Evolutionary conservation across 164 flowering plant genomes (phyloP).

Genomic region (Dillenia suffruticosa): DNA sequence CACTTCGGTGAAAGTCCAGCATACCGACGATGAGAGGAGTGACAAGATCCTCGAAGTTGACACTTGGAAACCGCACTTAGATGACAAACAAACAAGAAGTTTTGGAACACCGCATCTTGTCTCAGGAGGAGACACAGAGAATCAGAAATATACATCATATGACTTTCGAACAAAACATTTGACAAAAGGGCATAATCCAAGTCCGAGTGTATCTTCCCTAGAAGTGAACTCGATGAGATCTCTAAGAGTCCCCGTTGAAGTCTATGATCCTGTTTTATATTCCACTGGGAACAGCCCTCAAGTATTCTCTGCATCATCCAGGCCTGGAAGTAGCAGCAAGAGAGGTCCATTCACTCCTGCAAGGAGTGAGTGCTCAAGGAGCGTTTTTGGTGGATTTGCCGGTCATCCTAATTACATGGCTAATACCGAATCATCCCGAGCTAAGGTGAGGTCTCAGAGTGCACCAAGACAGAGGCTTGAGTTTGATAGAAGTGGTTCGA

Average conservation of each 20-base stretch:
- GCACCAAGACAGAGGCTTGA: conserved; percentile 78
- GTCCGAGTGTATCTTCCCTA: conserved; percentile 31
- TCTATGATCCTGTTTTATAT: conserved; percentile 23
- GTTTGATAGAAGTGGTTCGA: conserved; percentile 38
- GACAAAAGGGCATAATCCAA: conserved; percentile 31
- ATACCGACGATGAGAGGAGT: conserved; percentile 42
- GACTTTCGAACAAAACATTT: conserved; percentile 46
- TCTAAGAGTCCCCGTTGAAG: conserved; percentile 21
- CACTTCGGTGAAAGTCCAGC: conserved; percentile 12
- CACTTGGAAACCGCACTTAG: conserved; percentile 59
- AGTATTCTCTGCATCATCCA: conserved; percentile 39
- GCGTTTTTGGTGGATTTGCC: conserved; percentile 34
- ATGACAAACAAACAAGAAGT: conserved; percentile 20
- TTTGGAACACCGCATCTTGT: conserved; percentile 20
- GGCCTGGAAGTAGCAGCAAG: conserved; percentile 35
- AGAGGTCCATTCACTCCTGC: conserved; percentile 51
- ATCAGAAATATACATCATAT: conserved; percentile 25
- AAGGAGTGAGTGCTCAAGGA: conserved; percentile 51
- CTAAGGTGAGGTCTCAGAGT: conserved; percentile 76
- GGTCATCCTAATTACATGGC: conserved; percentile 81
- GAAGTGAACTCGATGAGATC: conserved; percentile 39
- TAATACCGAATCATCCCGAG: conserved; percentile 71
- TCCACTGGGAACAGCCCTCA: conserved; percentile 61
- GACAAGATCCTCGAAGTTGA: conserved; percentile 81
- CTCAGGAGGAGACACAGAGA: conserved; percentile 22